phyloP scores from a whole-genome alignment of 164 flowering plant species.

The Magnolia officinalis region DNA sequence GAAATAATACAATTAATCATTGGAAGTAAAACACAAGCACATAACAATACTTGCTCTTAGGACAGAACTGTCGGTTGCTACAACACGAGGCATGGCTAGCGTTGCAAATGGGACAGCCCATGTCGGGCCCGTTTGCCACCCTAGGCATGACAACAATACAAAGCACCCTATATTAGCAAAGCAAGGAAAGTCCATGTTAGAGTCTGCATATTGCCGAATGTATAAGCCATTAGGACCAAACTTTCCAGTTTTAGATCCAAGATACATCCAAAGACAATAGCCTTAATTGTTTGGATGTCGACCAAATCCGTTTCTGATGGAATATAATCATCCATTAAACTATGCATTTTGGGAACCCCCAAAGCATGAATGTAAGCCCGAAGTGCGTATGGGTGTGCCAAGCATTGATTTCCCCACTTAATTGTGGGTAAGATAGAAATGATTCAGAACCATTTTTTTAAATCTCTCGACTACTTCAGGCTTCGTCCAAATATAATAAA shows the following conservation, averaged over 20 bases:
- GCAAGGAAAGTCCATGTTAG: background rate
- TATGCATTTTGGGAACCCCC: no score
- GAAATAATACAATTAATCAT: conserved; percentile 4
- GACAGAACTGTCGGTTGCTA: background rate
- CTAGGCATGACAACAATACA: background rate
- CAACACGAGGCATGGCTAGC: background rate
- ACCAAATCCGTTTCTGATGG: background rate
- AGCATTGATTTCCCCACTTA: background rate
- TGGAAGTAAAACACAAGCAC: background rate
- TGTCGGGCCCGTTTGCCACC: background rate
- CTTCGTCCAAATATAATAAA: no score
- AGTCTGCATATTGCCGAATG: background rate
- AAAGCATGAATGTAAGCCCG: no score
- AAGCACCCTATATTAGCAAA: background rate
- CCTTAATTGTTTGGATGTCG: background rate
- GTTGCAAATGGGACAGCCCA: background rate
- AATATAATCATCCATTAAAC: background rate
- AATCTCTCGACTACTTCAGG: no score
- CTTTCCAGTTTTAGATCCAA: background rate
- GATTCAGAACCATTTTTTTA: no score
- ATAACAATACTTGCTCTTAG: background rate
- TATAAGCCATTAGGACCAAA: background rate
- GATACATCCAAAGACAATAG: background rate
- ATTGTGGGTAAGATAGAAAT: background rate
- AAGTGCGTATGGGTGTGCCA: background rate